Percentiles rank a stretch among this genome's conserved stretches.
Evolutionary conservation across 768 basidiomycete species (phyloP).

Genomic region (Boletus rubroflammeus): DNA sequence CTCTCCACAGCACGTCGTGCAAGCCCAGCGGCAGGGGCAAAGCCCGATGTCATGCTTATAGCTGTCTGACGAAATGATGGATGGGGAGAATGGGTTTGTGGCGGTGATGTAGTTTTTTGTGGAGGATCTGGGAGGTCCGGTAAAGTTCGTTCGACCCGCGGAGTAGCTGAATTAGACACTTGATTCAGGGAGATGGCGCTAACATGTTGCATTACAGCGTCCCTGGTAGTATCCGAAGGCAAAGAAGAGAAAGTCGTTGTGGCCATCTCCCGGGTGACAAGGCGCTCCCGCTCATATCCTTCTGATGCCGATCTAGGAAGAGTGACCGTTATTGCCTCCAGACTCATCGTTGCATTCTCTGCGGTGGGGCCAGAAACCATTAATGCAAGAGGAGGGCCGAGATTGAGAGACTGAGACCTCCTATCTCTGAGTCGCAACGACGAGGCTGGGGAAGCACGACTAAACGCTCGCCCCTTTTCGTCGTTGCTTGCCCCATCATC

Average conservation of each 20-base stretch:
- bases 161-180: slow-evolving; percentile 29
- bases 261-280: slow-evolving; percentile 41
- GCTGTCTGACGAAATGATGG: slow-evolving; percentile 57
- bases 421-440: slow-evolving; percentile 49
- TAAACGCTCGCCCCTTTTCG: slow-evolving; percentile 17
- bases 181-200: slow-evolving; percentile 16
- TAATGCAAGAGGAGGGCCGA: slow-evolving; percentile 35
- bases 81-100: slow-evolving; percentile 16
- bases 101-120: slow-evolving; percentile 5
- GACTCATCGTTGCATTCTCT: slow-evolving; percentile 30
- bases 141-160: slow-evolving; percentile 26
- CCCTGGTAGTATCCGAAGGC: slow-evolving; percentile 23
- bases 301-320: slow-evolving; percentile 27
- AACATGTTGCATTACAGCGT: slow-evolving; percentile 23
- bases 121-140: slow-evolving; percentile 29
- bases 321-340: slow-evolving; percentile 29
- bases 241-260: slow-evolving; percentile 39
- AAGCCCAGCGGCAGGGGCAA: slow-evolving; percentile 69
- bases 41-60: slow-evolving; percentile 64
- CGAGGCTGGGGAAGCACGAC: slow-evolving; percentile 39
- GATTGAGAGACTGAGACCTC: slow-evolving; percentile 63
- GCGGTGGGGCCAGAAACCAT: slow-evolving; percentile 23
- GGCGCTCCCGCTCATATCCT: slow-evolving; percentile 38
- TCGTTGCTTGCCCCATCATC: slow-evolving; percentile 34
- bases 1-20: slow-evolving; percentile 77